Evolutionary conservation across 2,329 filamentous ascomycete species (phyloP), one percentile per base, ranked within the genome.

Genomic region (Paecilomyces fulvus): DNA sequence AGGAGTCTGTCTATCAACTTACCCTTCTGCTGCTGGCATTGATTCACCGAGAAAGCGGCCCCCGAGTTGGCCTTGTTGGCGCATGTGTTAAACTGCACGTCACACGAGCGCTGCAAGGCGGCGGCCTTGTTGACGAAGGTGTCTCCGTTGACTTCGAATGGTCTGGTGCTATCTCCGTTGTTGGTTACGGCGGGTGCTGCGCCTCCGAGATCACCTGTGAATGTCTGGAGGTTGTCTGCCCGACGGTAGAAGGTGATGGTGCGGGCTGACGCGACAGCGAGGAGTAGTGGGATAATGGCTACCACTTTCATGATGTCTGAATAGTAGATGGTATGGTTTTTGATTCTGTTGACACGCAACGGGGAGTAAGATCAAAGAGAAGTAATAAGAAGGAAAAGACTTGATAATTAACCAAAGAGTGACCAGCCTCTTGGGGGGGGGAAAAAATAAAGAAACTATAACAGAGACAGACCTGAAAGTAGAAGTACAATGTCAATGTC

Each of bases 61-160:
- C 82, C 80, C 11, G 71, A 63, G 68, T 86, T 86, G 56, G 80
- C 80, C 28, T 78, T 78, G 60, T 83, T 72, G 11, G 80, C 74
- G 64, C 85, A 88, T 3, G 68, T 71, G 63, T 85, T 86, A 73
- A 83, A 80, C 73, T 87, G 83, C 57, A 85, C 79, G 59, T 83
- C 79, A 66, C 85, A 88, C 33, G 82, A 79, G 51, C 85, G 77
- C 70, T 85, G 79, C 46, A 80, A 71, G 20, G 85, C 85, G 9
- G 79, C 80, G 2, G 67, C 71, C 61, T 80, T 67, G 66, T 80
- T 80, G 43, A 79, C 79, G 66, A 88, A 87, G 37, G 75, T 83
- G 73, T 75, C 73, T 52, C 80, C 80, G 62, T 81, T 79, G 57
- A 84, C 80, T 21, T 68, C 61, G 70, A 85, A 85, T 55, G 82